phyloP scores from a whole-genome alignment of 768 basidiomycete species.

The Postia placenta region DNA sequence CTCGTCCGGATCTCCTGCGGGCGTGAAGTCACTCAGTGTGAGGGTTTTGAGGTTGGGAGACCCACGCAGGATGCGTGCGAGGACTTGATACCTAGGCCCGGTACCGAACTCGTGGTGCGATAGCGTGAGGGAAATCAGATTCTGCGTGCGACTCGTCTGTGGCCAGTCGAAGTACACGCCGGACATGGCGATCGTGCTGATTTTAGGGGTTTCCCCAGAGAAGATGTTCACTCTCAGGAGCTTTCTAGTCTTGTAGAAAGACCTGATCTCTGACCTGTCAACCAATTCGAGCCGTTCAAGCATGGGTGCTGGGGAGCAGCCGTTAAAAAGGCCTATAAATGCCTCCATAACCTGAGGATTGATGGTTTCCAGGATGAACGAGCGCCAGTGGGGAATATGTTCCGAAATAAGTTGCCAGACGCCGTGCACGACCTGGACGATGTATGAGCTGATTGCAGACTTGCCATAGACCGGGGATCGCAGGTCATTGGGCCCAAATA shows the following conservation, averaged over 20 bases:
- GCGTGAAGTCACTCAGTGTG: slow-evolving; percentile 52
- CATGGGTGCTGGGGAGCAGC: slow-evolving; percentile 41
- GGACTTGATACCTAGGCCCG: slow-evolving; percentile 51
- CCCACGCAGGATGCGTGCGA: slow-evolving; percentile 42
- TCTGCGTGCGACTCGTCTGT: slow-evolving; percentile 34
- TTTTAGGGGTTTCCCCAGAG: slow-evolving; percentile 43
- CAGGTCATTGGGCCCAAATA: background rate
- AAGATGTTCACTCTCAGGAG: slow-evolving; percentile 40
- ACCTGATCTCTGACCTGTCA: slow-evolving; percentile 43
- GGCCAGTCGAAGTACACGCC: slow-evolving; percentile 71
- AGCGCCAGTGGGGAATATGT: slow-evolving; percentile 48
- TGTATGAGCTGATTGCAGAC: no score
- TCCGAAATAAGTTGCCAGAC: slow-evolving; percentile 40
- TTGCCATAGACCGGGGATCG: no score
- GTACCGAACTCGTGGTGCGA: slow-evolving; percentile 58
- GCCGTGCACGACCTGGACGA: no score
- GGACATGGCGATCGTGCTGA: slow-evolving; percentile 50
- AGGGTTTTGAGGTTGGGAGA: slow-evolving; percentile 52
- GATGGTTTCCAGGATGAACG: slow-evolving; percentile 40
- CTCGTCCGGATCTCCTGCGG: slow-evolving; percentile 33
- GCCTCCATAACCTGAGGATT: slow-evolving; percentile 38
- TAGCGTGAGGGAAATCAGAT: slow-evolving; percentile 48
- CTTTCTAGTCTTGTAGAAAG: no score
- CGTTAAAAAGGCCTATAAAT: slow-evolving; percentile 19
- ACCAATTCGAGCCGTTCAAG: slow-evolving; percentile 52